phyloP scores from a whole-genome alignment of 2,329 filamentous ascomycete genomes.

The Chrysoporthe austroafricana region DNA sequence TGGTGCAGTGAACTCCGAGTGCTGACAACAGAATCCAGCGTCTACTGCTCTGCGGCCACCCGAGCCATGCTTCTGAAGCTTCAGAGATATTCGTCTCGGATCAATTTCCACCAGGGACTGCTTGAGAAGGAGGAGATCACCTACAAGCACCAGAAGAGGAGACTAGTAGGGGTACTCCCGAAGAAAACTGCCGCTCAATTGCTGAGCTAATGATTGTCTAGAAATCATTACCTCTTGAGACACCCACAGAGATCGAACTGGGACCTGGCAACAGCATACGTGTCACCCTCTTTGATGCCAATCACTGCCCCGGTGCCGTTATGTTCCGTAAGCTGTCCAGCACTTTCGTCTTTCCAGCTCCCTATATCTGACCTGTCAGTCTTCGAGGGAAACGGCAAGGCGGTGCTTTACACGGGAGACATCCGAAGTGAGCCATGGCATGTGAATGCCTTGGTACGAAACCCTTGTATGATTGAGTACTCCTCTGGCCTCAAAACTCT shows the following conservation, averaged over 20 bases:
- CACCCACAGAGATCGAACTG: slow-evolving; percentile 77
- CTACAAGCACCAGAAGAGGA: slow-evolving; percentile 73
- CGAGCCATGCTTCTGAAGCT: slow-evolving; percentile 79
- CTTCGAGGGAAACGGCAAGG: slow-evolving; percentile 72
- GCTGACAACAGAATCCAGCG: slow-evolving; percentile 42
- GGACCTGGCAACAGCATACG: slow-evolving; percentile 69
- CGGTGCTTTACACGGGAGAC: slow-evolving; percentile 87
- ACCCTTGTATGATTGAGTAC: slow-evolving; percentile 77
- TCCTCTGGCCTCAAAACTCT: slow-evolving; percentile 66
- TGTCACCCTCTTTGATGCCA: slow-evolving; percentile 87
- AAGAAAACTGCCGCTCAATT: background rate
- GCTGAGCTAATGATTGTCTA: slow-evolving; percentile 35
- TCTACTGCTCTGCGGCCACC: slow-evolving; percentile 89
- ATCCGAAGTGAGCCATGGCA: slow-evolving; percentile 87
- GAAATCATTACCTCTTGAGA: slow-evolving; percentile 82
- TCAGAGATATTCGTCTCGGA: slow-evolving; percentile 76
- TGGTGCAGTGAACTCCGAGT: slow-evolving; percentile 56
- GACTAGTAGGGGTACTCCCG: slow-evolving; percentile 56
- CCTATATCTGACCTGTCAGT: slow-evolving; percentile 46
- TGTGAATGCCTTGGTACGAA: slow-evolving; percentile 72
- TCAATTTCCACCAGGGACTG: slow-evolving; percentile 80
- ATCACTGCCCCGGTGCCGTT: slow-evolving; percentile 87
- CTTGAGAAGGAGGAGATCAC: slow-evolving; percentile 74
- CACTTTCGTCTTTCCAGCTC: too few species aligned
- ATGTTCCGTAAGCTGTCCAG: slow-evolving; percentile 70